Percentiles rank a stretch among this genome's conserved stretches.
Evolutionary conservation across 2,329 filamentous ascomycete species (phyloP).

Genomic region (Dendrostoma leiphaemia): DNA sequence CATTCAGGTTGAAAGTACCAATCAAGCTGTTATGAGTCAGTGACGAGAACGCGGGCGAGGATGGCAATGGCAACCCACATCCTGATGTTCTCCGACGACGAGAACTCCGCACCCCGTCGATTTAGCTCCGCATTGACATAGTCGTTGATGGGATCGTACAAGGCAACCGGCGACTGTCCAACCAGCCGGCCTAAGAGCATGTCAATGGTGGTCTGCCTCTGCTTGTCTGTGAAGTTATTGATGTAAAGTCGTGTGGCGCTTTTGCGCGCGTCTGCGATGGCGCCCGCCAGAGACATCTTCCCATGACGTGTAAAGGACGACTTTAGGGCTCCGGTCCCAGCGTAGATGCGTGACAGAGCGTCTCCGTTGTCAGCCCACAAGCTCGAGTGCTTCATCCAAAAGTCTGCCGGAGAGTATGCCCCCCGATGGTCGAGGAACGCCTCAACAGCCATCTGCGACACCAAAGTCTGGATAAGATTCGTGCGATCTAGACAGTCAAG

Average conservation of each 20-base stretch:
- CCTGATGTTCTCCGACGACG: conserved; percentile 68
- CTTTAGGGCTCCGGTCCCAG: conserved; percentile 92
- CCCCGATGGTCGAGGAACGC: conserved; percentile 74
- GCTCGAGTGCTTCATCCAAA: conserved; percentile 88
- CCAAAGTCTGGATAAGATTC: conserved; percentile 92
- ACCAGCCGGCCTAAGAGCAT: conserved; percentile 83
- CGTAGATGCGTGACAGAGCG: conserved; percentile 90
- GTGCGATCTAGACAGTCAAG: conserved; percentile 94
- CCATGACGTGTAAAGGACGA: conserved; percentile 91
- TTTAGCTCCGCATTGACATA: conserved; percentile 75
- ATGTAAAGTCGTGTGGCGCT: conserved; percentile 92
- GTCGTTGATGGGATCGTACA: conserved; percentile 95
- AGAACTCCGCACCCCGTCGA: conserved; percentile 69
- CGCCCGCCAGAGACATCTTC: conserved; percentile 92
- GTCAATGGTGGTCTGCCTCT: conserved; percentile 90
- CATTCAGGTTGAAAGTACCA: conserved; percentile 95
- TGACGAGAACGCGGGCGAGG: not conserved
- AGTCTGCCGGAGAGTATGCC: conserved; percentile 70
- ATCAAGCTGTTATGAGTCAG: conserved; percentile 47
- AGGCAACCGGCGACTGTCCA: conserved; percentile 76
- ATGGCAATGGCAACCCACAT: conserved; percentile 53
- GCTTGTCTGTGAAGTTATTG: conserved; percentile 96
- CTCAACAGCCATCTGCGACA: conserved; percentile 90
- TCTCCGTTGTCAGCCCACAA: conserved; percentile 98
- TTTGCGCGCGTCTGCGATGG: conserved; percentile 92